These are phyloP conservation scores for Mortierella sp. DNA, from an alignment of 371 early-diverging fungal genomes.

Conservation along the genomic window DNA sequence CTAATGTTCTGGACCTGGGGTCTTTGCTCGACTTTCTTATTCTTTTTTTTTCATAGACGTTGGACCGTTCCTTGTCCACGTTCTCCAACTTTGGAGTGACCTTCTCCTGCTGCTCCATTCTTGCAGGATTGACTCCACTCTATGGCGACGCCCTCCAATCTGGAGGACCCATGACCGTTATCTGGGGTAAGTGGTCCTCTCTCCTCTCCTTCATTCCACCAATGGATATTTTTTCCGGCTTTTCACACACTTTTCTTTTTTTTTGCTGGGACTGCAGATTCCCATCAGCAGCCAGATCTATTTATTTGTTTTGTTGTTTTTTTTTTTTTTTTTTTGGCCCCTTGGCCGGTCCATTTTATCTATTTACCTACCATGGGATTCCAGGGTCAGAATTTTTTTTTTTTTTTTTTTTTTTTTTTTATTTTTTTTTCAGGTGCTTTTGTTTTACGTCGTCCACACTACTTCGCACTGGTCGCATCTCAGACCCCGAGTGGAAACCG, in stretches of 20 bases:
- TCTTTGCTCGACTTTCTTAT: too few relatives aligned
- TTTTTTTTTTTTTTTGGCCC: not conserved
- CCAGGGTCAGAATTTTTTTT: not conserved
- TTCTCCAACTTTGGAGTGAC: slow-evolving; percentile 74
- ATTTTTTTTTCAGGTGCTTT: not conserved
- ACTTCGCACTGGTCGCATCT: too few relatives aligned
- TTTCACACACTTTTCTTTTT: too few relatives aligned
- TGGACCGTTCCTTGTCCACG: slow-evolving; percentile 71
- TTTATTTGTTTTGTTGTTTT: not conserved
- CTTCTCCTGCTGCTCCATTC: slow-evolving; percentile 68
- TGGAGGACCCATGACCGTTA: slow-evolving; percentile 75
- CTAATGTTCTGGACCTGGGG: too few relatives aligned
- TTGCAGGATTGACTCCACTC: slow-evolving; percentile 70
- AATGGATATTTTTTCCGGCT: too few relatives aligned
- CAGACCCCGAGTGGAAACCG: too few relatives aligned
- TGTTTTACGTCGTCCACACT: not conserved
- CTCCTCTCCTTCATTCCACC: too few relatives aligned
- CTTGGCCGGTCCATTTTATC: not conserved
- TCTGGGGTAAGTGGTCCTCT: slow-evolving; percentile 61
- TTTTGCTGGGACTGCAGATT: too few relatives aligned
- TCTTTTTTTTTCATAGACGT: slow-evolving; percentile 56
- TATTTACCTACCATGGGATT: too few relatives aligned
- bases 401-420: not conserved
- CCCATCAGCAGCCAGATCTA: too few relatives aligned
- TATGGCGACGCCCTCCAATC: slow-evolving; percentile 69